Evolutionary conservation across 2,329 filamentous ascomycete genomes (phyloP).

Genomic region (Penicillium sp.): DNA sequence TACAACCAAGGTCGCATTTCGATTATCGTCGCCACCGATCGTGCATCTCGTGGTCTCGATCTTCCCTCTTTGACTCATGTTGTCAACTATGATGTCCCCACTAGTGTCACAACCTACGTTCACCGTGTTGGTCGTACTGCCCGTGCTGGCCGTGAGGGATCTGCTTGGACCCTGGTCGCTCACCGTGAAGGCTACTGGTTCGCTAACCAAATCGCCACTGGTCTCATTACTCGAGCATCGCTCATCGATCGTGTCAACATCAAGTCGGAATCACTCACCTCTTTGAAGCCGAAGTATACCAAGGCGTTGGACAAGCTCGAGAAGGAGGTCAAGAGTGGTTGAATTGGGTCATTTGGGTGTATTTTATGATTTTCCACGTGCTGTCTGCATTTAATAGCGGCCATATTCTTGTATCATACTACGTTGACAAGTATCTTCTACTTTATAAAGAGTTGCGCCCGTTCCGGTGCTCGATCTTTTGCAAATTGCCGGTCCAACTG

Average conservation of each 20-base stretch:
- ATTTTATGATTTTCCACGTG: slow-evolving; percentile 3
- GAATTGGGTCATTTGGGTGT: background rate
- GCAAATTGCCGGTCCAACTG: too few species aligned
- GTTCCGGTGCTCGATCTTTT: background rate
- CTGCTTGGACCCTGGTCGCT: slow-evolving; percentile 83
- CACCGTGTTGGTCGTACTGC: slow-evolving; percentile 92
- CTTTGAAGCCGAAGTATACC: slow-evolving; percentile 34
- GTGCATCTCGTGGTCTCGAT: slow-evolving; percentile 90
- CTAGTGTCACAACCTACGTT: slow-evolving; percentile 78
- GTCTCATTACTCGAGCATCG: slow-evolving; percentile 33
- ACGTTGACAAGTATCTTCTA: background rate
- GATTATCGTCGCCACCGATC: slow-evolving; percentile 85
- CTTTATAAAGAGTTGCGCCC: background rate
- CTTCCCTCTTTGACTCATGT: slow-evolving; percentile 77
- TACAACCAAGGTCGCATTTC: slow-evolving; percentile 65
- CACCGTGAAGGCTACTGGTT: slow-evolving; percentile 89
- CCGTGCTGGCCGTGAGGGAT: slow-evolving; percentile 71
- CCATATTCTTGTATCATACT: slow-evolving; percentile 8
- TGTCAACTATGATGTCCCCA: slow-evolving; percentile 90
- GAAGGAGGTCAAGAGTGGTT: slow-evolving; percentile 34
- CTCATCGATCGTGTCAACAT: slow-evolving; percentile 34
- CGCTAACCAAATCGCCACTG: slow-evolving; percentile 74
- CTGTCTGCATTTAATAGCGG: slow-evolving; percentile 7
- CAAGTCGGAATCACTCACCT: slow-evolving; percentile 29
- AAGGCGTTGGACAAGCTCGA: slow-evolving; percentile 39